Conservation (phyloP, 2,329 filamentous ascomycete species). For the Didymella pomorum region DNA sequence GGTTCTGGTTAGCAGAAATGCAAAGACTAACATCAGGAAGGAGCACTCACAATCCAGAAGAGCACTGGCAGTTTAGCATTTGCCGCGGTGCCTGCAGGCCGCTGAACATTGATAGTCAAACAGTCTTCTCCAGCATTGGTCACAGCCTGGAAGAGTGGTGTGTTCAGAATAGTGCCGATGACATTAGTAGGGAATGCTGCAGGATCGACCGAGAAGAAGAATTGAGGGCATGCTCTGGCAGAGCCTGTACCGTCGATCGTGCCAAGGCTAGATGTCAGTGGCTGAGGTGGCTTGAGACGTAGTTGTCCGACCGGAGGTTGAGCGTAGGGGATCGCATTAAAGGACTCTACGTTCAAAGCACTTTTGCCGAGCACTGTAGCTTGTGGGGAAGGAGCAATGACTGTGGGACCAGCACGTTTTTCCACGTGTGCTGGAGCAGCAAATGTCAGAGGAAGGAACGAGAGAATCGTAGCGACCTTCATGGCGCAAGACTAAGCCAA, state of each 20-base stretch:
- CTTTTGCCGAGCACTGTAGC: conserved; percentile 64
- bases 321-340: conserved; percentile 79
- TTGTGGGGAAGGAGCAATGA: conserved; percentile 59
- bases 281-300: conserved; percentile 73
- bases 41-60: conserved; percentile 52
- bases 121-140: conserved; percentile 55
- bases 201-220: conserved; percentile 64
- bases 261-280: conserved; percentile 65
- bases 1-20: background rate
- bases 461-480: conserved; percentile 36
- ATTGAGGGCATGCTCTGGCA: conserved; percentile 74
- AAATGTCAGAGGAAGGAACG: conserved; percentile 39
- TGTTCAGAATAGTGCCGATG: conserved; percentile 50
- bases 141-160: conserved; percentile 50
- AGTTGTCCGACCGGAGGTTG: conserved; percentile 71
- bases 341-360: conserved; percentile 66
- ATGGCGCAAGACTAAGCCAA: conserved; percentile 29
- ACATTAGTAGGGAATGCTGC: conserved; percentile 47
- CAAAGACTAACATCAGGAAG: background rate
- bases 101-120: conserved; percentile 54
- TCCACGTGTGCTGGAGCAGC: conserved; percentile 51
- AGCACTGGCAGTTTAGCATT: conserved; percentile 56
- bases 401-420: conserved; percentile 60
- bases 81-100: conserved; percentile 50
- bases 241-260: conserved; percentile 66